Evolutionary conservation across 202 grass and related monocot genomes (phyloP).

Genomic region (Carex sylvatica): DNA sequence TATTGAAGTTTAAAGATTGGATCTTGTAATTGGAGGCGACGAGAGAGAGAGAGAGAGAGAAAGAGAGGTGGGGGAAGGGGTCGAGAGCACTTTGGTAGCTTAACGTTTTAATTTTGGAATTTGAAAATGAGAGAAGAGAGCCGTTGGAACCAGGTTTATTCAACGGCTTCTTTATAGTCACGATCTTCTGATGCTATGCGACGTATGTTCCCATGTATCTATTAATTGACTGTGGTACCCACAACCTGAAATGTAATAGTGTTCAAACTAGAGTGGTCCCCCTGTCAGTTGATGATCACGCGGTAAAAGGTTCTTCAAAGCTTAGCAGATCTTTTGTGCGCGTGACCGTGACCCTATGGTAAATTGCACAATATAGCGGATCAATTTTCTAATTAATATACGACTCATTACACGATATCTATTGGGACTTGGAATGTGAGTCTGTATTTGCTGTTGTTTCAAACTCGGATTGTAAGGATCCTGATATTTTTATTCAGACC

Average conservation of each 20-base stretch:
- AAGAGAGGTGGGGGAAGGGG: background rate
- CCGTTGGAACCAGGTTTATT: conserved; percentile 13
- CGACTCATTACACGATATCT: too few relatives aligned
- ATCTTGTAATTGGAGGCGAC: background rate
- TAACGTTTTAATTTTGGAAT: conserved; percentile 22
- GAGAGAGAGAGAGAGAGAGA: background rate
- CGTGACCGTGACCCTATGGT: too few relatives aligned
- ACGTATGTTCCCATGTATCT: background rate
- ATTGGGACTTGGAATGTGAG: too few relatives aligned
- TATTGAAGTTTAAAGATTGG: conserved; percentile 15
- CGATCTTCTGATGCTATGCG: background rate
- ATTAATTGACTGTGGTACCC: background rate
- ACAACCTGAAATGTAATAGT: background rate
- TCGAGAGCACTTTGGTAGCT: background rate
- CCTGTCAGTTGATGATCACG: background rate
- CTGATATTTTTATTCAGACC: too few relatives aligned
- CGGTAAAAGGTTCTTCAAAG: background rate
- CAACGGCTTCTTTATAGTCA: background rate
- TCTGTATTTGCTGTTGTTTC: too few relatives aligned
- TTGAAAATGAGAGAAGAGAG: conserved; percentile 23
- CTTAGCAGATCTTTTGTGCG: too few relatives aligned
- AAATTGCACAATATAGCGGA: too few relatives aligned
- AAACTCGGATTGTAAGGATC: too few relatives aligned
- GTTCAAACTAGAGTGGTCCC: background rate
- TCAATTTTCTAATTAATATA: too few relatives aligned